Evolutionary conservation across 192 early-diverging fungal species (phyloP), one percentile per base, ranked within the genome.

Genomic region (Jimgerdemannia flammicorona): DNA sequence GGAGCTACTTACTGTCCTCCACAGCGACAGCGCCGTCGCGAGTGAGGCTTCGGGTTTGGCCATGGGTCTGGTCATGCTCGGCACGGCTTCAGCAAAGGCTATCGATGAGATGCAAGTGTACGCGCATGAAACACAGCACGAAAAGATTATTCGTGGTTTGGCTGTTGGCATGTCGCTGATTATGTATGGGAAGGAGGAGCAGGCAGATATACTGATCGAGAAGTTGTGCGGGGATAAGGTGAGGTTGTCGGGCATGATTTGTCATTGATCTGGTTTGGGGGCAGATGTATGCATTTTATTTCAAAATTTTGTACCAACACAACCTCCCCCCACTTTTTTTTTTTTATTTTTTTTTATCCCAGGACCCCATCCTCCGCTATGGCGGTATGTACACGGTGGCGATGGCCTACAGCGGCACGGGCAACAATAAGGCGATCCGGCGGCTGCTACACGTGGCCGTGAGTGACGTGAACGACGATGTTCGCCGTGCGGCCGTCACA

Each of bases 111-210:
- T 99, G 97, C 84, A 99, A 43, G 91, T 94, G 76, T 99, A 99
- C 75, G 98, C 98, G 17, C 95, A 95, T 75, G 97, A 99, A 74
- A 99, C 98, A 4, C 95, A 96, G 80, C 98, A 99, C 84, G 98
- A 99, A 77, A 99, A 99, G 87, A 99, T 99, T 75, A 99, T 99
- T 72, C 94, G 98, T 44, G 95, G 97, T 67, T 83, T 98, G 73
- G 93, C 97, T 8, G 87, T 98, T 40, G 97, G 98, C 68, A 93
- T 99, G 69, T 90, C 97, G 0, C 79, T 99, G 70, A 92, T 99
- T 19, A 97, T 99, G 97, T 99, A 97, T 81, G 98, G 95, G 17
- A 91, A 91, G 77, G 96, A 98, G 83, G 97, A 98, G 80, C 91
- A 90, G 65, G 98, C 98, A 4, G 98, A 99, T 81, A 81, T 75